Percentiles rank a stretch among this genome's conserved stretches.
These are phyloP conservation scores for Thelonectria discophora DNA, from an alignment of 2,329 filamentous ascomycete genomes.

Conservation along the genomic window DNA sequence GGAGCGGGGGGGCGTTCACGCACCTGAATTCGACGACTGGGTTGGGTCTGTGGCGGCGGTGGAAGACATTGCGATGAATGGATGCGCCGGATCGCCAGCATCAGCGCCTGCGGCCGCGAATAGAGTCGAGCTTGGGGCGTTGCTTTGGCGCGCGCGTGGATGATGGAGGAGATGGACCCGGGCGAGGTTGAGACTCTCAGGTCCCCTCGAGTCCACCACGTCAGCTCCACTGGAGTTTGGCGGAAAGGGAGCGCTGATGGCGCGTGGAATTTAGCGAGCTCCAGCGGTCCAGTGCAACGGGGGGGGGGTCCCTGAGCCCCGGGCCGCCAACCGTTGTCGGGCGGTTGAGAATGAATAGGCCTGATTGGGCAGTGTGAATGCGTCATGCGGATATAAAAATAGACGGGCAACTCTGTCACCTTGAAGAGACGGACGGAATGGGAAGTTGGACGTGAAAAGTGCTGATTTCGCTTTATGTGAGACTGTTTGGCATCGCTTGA, in stretches of 20 bases:
- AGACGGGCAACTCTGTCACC: not conserved
- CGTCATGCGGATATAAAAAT: not conserved
- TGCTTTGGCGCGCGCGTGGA: conserved; percentile 30
- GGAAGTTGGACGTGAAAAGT: not conserved
- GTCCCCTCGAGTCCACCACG: conserved; percentile 31
- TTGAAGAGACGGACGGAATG: not conserved
- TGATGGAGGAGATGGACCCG: conserved; percentile 26
- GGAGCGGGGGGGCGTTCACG: conserved; percentile 39
- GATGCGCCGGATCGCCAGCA: conserved; percentile 36
- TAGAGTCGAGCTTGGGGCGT: conserved; percentile 21
- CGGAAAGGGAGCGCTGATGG: conserved; percentile 17
- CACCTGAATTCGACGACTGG: conserved; percentile 49
- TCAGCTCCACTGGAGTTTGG: conserved; percentile 32
- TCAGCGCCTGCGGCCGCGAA: conserved; percentile 34
- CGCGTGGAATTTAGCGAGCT: conserved; percentile 39
- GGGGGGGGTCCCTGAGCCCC: conserved; percentile 9
- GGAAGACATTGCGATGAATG: conserved; percentile 51
- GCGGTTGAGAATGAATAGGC: not conserved
- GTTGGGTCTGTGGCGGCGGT: conserved; percentile 47
- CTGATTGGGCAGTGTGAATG: conserved; percentile 4
- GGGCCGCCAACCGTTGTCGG: not conserved
- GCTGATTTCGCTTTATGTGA: not conserved
- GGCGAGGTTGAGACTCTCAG: conserved; percentile 24
- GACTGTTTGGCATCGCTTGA: not conserved
- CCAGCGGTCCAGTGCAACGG: conserved; percentile 27